phyloP scores from a whole-genome alignment of 2,329 filamentous ascomycete genomes.

The Capronia epimyces region DNA sequence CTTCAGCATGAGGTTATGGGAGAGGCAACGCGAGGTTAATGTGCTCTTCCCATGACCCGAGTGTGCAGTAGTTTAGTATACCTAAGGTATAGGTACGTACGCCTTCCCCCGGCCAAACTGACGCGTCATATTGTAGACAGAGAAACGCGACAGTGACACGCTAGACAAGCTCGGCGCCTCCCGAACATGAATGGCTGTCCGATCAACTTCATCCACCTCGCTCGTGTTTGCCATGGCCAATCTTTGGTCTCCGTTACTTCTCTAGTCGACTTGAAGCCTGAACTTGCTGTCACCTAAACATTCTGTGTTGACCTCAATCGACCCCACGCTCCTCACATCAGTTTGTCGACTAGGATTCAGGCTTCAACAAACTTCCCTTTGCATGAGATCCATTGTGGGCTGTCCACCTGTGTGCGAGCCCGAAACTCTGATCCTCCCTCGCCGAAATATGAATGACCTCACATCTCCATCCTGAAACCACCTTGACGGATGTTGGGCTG shows the following conservation, averaged over 20 bases:
- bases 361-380: neutral
- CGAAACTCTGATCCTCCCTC: neutral
- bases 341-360: neutral
- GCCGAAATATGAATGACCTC: constrained; percentile 2
- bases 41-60: too few relatives aligned
- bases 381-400: neutral
- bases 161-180: constrained; percentile 1
- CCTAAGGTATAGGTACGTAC: too few relatives aligned
- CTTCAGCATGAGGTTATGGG: neutral
- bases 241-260: neutral
- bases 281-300: too few relatives aligned
- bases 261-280: too few relatives aligned
- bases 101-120: neutral
- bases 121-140: neutral
- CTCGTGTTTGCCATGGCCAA: neutral
- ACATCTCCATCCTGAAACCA: constrained; percentile 2
- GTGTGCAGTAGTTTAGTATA: too few relatives aligned
- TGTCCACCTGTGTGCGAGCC: neutral
- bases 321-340: neutral
- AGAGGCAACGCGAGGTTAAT: neutral
- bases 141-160: constrained; percentile 11
- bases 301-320: neutral
- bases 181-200: neutral
- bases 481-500: constrained; percentile 5
- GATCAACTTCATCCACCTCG: neutral